Evolutionary conservation across 306 rosid species (phyloP), one percentile per base, ranked within the genome.

Genomic region (Quercus engelmannii): DNA sequence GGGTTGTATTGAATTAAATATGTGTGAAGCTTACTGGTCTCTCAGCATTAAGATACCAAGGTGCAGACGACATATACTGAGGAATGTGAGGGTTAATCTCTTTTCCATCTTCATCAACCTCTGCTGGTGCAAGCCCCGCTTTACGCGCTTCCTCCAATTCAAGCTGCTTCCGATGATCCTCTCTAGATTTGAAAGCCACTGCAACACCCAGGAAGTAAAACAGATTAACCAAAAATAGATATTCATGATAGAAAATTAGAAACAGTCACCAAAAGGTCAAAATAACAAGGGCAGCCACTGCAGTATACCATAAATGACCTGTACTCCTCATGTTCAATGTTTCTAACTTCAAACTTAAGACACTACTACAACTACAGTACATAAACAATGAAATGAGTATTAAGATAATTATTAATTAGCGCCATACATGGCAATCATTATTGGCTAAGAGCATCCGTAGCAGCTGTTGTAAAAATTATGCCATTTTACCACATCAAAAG

Each of bases 41-140:
- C 81, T 86, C 85, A 26, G 90, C 80, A 64, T 89, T 91, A 59
- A 89, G 85, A 82, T 91, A 91, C 93, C 91, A 89, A 35, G 95
- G 95, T 18, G 88, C 90, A 78, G 89, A 84, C 33, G 92, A 87
- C 92, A 87, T 90, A 74, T 87, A 91, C 63, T 87, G 96, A 5
- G 91, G 90, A 19, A 91, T 89, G 54, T 89, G 96, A 79, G 93
- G 96, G 79, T 87, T 89, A 76, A 91, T 91, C 80, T 83, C 96
- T 61, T 89, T 87, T 18, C 96, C 93, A 91, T 89, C 85, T 67
- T 84, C 90, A 74, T 87, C 88, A n/a, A 87, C 88, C 72, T 84
- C 88, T 17, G 88, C 88, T n/a, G 87, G 89, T 0, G 91, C 91
- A 75, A 87, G 91, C 85, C 91, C 88, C 17, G 86, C 91, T 49